Evolutionary conservation across 495 filamentous ascomycete genomes (phyloP).

Genomic region (Tuber aestivum): DNA sequence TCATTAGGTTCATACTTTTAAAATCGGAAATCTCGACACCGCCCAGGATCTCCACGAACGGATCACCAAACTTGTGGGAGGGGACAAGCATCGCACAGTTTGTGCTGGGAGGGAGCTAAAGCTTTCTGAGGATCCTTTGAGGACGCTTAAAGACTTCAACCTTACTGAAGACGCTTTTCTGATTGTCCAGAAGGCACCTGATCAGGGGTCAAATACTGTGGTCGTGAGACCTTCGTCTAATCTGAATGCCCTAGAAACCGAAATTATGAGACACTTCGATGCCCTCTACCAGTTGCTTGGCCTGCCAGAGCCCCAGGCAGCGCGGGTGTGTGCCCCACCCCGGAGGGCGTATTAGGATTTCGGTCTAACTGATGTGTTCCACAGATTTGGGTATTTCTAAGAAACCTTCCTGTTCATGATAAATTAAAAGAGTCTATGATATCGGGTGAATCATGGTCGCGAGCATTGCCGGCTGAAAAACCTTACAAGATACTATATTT

Average conservation of each 20-base stretch:
- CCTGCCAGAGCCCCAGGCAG: slow-evolving; percentile 66
- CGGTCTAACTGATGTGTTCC: slow-evolving; percentile 34
- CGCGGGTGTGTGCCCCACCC: slow-evolving; percentile 50
- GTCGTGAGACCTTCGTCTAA: slow-evolving; percentile 42
- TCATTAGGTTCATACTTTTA: slow-evolving; percentile 31
- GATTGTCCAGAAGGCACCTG: slow-evolving; percentile 31
- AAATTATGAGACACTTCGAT: slow-evolving; percentile 78
- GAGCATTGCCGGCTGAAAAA: slow-evolving; percentile 61
- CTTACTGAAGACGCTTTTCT: slow-evolving; percentile 45
- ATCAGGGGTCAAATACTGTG: slow-evolving; percentile 29
- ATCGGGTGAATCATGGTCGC: slow-evolving; percentile 50
- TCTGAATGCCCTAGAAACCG: slow-evolving; percentile 58
- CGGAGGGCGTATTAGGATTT: neutral
- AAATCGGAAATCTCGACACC: slow-evolving; percentile 41
- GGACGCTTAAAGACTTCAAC: slow-evolving; percentile 36
- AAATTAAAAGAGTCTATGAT: slow-evolving; percentile 56
- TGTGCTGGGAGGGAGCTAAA: slow-evolving; percentile 37
- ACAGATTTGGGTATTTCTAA: slow-evolving; percentile 68
- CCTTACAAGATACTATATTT: slow-evolving; percentile 73
- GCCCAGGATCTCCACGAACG: slow-evolving; percentile 39
- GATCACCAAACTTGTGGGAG: slow-evolving; percentile 29
- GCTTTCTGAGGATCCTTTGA: slow-evolving; percentile 32
- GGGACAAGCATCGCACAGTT: slow-evolving; percentile 33
- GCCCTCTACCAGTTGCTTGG: slow-evolving; percentile 75
- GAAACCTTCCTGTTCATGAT: slow-evolving; percentile 64